phyloP scores from a whole-genome alignment of 192 early-diverging fungal species.

The Linnemannia hyalina region DNA sequence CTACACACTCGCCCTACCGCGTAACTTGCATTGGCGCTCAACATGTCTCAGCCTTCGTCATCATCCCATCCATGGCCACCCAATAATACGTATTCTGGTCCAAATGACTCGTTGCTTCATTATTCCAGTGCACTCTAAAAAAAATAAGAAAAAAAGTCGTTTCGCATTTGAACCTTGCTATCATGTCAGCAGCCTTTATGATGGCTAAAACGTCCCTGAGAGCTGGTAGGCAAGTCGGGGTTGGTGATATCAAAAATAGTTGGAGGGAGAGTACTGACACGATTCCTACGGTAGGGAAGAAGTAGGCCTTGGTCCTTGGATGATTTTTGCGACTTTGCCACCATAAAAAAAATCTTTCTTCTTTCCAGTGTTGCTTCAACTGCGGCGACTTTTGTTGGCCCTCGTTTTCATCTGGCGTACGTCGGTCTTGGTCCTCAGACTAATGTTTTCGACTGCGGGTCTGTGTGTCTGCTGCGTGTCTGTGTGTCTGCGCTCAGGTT shows the following conservation, averaged over 20 bases:
- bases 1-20: background rate
- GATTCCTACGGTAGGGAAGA: background rate
- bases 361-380: too few species aligned
- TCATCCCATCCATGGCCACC: background rate
- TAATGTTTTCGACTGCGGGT: too few species aligned
- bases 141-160: background rate
- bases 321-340: too few species aligned
- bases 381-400: too few species aligned
- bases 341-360: too few species aligned
- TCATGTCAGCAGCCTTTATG: background rate
- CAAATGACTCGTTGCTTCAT: too few species aligned
- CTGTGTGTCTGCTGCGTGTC: too few species aligned
- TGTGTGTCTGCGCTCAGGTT: too few species aligned
- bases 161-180: background rate
- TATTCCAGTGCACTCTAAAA: background rate
- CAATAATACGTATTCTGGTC: background rate
- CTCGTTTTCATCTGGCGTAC: too few species aligned
- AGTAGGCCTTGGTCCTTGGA: too few species aligned
- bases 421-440: too few species aligned
- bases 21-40: background rate
- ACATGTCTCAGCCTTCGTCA: background rate
- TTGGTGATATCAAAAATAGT: background rate
- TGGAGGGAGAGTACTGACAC: background rate
- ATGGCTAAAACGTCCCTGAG: background rate
- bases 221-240: background rate